Evolutionary conservation across 2,329 filamentous ascomycete genomes (phyloP).

Genomic region (Blastomyces parvus): DNA sequence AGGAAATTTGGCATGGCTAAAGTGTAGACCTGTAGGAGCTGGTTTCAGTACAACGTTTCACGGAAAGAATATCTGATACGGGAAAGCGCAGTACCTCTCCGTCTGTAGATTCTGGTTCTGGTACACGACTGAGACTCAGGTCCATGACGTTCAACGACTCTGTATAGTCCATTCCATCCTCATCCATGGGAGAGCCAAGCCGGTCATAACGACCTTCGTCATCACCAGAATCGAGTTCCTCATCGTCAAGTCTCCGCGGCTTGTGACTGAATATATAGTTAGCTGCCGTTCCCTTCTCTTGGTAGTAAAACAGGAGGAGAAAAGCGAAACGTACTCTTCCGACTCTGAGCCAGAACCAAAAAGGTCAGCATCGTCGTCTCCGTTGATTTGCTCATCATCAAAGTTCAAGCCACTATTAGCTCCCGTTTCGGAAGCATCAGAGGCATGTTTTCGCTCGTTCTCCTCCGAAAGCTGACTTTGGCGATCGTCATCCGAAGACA

Average conservation of each 20-base stretch:
- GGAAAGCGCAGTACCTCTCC: conserved; percentile 29
- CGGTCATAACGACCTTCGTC: conserved; percentile 50
- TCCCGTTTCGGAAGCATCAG: conserved; percentile 8
- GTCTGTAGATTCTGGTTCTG: conserved; percentile 44
- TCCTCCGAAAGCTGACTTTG: conserved; percentile 5
- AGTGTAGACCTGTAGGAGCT: conserved; percentile 44
- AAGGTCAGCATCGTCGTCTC: conserved; percentile 34
- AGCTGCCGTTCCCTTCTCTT: not conserved
- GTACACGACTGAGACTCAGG: conserved; percentile 47
- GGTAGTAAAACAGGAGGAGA: not conserved
- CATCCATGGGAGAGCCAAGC: conserved; percentile 37
- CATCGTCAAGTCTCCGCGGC: conserved; percentile 47
- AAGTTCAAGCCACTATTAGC: conserved; percentile 14
- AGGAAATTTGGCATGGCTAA: conserved; percentile 56
- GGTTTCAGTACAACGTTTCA: conserved; percentile 8
- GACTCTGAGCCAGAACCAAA: conserved; percentile 41
- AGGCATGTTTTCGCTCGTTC: conserved; percentile 8
- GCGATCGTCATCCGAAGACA: conserved; percentile 13
- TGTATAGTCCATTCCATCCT: conserved; percentile 33
- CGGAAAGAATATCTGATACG: conserved; percentile 5
- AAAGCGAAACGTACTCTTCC: conserved; percentile 25
- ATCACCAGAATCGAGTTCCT: conserved; percentile 55
- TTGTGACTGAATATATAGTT: conserved; percentile 21
- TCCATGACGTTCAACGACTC: conserved; percentile 47
- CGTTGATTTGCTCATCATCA: conserved; percentile 27